Conservation (phyloP, 768 basidiomycete genomes). For the Mycena galericulata region DNA sequence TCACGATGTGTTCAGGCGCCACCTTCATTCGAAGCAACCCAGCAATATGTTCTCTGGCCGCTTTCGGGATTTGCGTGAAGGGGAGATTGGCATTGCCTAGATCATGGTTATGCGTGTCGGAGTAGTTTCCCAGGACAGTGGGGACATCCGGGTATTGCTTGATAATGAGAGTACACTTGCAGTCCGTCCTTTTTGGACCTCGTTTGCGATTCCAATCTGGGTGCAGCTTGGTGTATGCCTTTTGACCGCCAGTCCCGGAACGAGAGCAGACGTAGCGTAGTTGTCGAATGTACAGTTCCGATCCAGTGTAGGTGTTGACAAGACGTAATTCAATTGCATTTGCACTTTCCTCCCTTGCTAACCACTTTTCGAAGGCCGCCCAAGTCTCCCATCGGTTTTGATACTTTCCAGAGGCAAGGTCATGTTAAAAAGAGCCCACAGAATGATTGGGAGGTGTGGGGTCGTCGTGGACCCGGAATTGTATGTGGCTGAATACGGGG, state of each 20-base stretch:
- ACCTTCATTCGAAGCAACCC: conserved; percentile 8
- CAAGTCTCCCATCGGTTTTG: neutral
- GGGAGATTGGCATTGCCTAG: neutral
- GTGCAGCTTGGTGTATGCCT: neutral
- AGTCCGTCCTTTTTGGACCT: neutral
- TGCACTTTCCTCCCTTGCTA: neutral
- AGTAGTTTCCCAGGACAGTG: neutral
- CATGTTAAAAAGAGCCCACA: neutral
- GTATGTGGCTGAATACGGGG: too few species aligned
- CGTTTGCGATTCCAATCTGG: neutral
- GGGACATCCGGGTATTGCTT: conserved; percentile 4
- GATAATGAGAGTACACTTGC: neutral
- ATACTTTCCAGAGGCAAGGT: neutral
- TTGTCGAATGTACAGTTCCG: neutral
- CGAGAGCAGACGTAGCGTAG: neutral
- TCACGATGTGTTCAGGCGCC: neutral
- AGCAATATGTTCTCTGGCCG: conserved; percentile 7
- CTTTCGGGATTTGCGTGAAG: conserved; percentile 8
- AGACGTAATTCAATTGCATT: neutral
- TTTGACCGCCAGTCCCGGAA: neutral
- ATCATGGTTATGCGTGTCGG: neutral
- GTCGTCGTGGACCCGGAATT: neutral
- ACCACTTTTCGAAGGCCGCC: neutral
- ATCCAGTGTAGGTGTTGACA: neutral
- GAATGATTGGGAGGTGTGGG: neutral